phyloP scores from a whole-genome alignment of 2,329 filamentous ascomycete genomes.

The Verticillium nonalfalfae region DNA sequence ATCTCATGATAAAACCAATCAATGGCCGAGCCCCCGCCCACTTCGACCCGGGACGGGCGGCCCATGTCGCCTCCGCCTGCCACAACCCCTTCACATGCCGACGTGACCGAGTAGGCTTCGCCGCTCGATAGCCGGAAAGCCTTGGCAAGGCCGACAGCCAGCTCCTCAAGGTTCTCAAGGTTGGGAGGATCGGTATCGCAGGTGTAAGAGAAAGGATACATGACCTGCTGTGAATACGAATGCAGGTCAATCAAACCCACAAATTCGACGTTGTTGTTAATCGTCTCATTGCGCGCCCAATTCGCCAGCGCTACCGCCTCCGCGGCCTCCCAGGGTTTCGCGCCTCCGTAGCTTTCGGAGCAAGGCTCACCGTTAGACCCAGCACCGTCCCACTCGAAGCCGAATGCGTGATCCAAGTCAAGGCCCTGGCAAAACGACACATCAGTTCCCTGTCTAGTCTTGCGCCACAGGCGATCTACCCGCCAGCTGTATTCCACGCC shows the following conservation, averaged over 20 bases:
- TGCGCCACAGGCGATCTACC: conserved; percentile 87
- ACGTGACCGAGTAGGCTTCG: conserved; percentile 69
- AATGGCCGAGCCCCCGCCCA: conserved; percentile 76
- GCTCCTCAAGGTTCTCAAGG: conserved; percentile 84
- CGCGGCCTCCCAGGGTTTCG: conserved; percentile 73
- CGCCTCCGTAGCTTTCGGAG: conserved; percentile 83
- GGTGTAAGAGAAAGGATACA: conserved; percentile 87
- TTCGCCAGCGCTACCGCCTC: conserved; percentile 70
- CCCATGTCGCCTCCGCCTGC: conserved; percentile 8
- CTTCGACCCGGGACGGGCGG: conserved; percentile 51
- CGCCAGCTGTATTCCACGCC: conserved; percentile 94
- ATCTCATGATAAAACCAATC: conserved; percentile 96
- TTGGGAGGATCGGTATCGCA: conserved; percentile 75
- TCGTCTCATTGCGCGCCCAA: conserved; percentile 78
- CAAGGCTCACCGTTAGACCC: conserved; percentile 67
- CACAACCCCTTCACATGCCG: conserved; percentile 80
- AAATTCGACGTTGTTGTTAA: conserved; percentile 64
- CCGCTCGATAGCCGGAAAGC: conserved; percentile 76
- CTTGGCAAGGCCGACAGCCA: conserved; percentile 82
- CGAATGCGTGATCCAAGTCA: conserved; percentile 83
- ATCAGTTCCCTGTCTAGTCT: conserved; percentile 79
- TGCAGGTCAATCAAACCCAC: conserved; percentile 87
- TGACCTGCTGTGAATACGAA: conserved; percentile 89
- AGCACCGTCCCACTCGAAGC: conserved; percentile 74
- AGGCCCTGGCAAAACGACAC: conserved; percentile 80